These are phyloP conservation scores for Penicillium sp. DNA, from an alignment of 2,329 filamentous ascomycete genomes.

Conservation along the genomic window DNA sequence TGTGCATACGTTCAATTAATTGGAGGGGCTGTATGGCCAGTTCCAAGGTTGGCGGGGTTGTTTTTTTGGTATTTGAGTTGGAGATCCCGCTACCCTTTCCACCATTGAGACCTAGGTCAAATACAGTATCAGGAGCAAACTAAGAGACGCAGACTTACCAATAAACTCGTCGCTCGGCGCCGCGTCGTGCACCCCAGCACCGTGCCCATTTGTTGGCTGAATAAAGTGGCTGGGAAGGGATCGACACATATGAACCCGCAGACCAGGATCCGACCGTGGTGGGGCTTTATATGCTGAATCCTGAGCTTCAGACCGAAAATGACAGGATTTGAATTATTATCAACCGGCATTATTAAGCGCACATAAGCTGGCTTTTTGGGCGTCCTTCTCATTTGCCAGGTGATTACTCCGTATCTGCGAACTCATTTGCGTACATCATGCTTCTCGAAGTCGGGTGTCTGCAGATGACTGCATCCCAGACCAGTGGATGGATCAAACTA, in stretches of 20 bases:
- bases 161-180: constrained; percentile 15
- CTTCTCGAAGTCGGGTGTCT: constrained; percentile 1
- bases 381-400: constrained; percentile 15
- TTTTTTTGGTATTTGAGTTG: constrained; percentile 1
- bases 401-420: constrained; percentile 11
- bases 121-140: constrained; percentile 15
- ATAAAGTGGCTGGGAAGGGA: constrained; percentile 24
- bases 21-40: background rate
- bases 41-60: background rate
- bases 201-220: constrained; percentile 15
- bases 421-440: background rate
- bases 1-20: background rate
- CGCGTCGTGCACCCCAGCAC: constrained; percentile 19
- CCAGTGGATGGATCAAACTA: constrained; percentile 15
- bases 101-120: constrained; percentile 23
- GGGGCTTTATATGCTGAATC: constrained; percentile 20
- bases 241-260: constrained; percentile 21
- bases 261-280: constrained; percentile 11
- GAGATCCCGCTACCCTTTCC: constrained; percentile 8
- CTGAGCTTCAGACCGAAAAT: constrained; percentile 20
- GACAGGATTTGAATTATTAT: constrained; percentile 17
- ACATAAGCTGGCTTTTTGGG: background rate
- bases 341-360: constrained; percentile 9
- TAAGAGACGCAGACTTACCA: constrained; percentile 15
- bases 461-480: constrained; percentile 21